phyloP scores from a whole-genome alignment of 805 yeast species.

The Blastobotrys parvus region DNA sequence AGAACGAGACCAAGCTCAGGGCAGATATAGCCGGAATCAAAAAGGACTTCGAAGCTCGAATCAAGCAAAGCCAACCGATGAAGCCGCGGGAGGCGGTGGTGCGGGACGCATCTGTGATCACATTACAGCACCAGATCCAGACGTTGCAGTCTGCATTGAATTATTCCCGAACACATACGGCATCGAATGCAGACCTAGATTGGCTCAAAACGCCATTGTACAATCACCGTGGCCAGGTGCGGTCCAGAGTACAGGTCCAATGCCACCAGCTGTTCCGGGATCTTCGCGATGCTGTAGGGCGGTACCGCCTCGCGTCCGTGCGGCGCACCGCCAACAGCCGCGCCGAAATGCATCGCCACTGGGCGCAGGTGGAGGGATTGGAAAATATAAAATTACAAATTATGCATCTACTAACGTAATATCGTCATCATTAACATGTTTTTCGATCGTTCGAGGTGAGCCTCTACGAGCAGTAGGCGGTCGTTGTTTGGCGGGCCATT shows the following conservation, averaged over 20 bases:
- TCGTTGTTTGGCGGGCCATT: conserved; percentile 51
- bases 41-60: conserved; percentile 1
- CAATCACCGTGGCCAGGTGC: background rate
- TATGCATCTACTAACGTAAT: background rate
- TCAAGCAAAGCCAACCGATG: conserved; percentile 7
- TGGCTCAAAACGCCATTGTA: background rate
- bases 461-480: background rate
- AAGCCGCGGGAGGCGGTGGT: background rate
- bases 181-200: background rate
- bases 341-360: background rate
- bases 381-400: conserved; percentile 2
- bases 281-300: background rate
- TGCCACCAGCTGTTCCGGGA: background rate
- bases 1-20: conserved; percentile 8
- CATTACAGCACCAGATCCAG: background rate
- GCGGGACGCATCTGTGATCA: conserved; percentile 1
- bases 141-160: background rate
- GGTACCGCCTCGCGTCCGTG: background rate
- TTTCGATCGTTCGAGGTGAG: too few species aligned
- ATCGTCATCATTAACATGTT: too few species aligned
- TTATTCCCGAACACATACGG: background rate
- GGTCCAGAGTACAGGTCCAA: background rate
- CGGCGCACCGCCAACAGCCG: background rate
- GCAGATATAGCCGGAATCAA: conserved; percentile 9
- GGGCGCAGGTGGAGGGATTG: conserved; percentile 4